Evolutionary conservation across 345 rosid genomes (phyloP), one percentile per base, ranked within the genome.

Genomic region (Mangifera indica): DNA sequence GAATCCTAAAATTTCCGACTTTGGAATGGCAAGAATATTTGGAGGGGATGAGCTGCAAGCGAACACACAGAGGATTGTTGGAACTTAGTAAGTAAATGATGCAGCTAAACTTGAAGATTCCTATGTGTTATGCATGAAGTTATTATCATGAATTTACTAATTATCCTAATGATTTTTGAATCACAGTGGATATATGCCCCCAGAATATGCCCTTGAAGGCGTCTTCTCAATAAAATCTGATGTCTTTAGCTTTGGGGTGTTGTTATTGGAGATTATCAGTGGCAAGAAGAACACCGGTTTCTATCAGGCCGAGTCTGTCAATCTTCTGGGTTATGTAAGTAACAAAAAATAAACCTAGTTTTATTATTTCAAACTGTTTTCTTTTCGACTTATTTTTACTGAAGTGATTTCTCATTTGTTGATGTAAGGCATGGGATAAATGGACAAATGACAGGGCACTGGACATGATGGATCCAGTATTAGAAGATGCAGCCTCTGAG

Each of bases 1-100:
- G 63, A 68, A 68, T 40, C 72, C 72, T 32, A 68, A 68, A 53
- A 53, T 68, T 68, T 68, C 72, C 1, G 72, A 60, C 32, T 60
- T 60, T 60, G 63, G 63, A 11, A 60, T 60, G 63, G 63, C 54
- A 64, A 64, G 32, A 45, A 45, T 64, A 14, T 65, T 65, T 65
- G 69, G 57, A 13, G 69, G 22, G 0, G 21, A 46, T 22, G 54
- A 64, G 40, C 13, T 45, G 7, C 54, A 37, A 37, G 66, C 24
- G 40, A 61, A 61, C n/a, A 62, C 66, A 18, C 20, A 18, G 5
- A 13, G 26, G 26, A 42, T 62, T 2, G 49, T 62, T n/a, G 66
- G 66, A 9, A 62, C 66, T 8, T 62, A n/a, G 66, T 62, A 62
- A 62, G 66, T 65, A 46, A 40, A 63, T 37, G 42, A 6, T 37